These are phyloP conservation scores for Pseudoturritis turrita DNA, from an alignment of 345 rosid species.

Conservation along the genomic window DNA sequence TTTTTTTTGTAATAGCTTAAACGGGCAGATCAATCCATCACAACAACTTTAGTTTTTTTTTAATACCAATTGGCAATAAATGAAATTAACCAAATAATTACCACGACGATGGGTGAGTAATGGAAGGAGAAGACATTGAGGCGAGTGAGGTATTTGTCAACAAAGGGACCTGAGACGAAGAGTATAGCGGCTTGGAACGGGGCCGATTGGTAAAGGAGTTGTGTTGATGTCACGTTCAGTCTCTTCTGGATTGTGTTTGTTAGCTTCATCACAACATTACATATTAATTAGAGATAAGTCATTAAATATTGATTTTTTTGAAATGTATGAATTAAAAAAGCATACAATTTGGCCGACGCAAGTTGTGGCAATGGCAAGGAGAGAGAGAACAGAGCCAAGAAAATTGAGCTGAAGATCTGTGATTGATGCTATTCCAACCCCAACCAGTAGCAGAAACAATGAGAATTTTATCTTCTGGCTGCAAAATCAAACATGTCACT, in stretches of 20 bases:
- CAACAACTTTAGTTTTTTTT: not conserved
- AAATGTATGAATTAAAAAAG: slow-evolving; percentile 10
- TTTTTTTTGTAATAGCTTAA: no score
- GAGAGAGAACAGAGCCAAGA: slow-evolving; percentile 73
- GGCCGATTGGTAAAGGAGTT: slow-evolving; percentile 92
- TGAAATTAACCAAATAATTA: slow-evolving; percentile 10
- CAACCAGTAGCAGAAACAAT: slow-evolving; percentile 61
- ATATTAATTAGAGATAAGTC: not conserved
- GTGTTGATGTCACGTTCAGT: slow-evolving; percentile 91
- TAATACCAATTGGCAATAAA: not conserved
- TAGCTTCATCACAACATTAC: slow-evolving; percentile 46
- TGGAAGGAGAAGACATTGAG: slow-evolving; percentile 80
- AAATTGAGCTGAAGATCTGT: slow-evolving; percentile 96
- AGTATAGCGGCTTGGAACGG: slow-evolving; percentile 99
- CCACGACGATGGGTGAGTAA: slow-evolving; percentile 78
- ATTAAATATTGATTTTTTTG: not conserved
- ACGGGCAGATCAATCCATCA: not conserved
- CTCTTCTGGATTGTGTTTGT: slow-evolving; percentile 95
- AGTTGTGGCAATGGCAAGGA: slow-evolving; percentile 83
- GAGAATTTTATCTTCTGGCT: slow-evolving; percentile 76
- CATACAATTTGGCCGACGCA: slow-evolving; percentile 98
- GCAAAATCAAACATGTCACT: slow-evolving; percentile 33
- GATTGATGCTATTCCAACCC: slow-evolving; percentile 90
- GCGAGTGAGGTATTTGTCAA: slow-evolving; percentile 78
- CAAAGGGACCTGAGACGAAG: slow-evolving; percentile 90